phyloP scores from a whole-genome alignment of 768 basidiomycete species.

The Porpolomopsis calyptriformis region DNA sequence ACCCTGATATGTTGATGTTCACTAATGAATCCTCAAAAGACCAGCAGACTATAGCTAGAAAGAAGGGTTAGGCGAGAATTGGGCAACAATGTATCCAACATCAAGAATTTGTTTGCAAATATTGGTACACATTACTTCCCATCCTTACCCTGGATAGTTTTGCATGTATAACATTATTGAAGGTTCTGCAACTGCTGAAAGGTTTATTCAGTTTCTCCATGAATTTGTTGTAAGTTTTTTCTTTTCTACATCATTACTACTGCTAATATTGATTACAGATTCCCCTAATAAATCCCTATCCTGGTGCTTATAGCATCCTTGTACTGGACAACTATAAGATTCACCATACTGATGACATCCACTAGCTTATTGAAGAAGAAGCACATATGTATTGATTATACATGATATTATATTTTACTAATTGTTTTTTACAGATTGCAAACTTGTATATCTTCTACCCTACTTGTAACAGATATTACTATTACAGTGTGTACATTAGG shows the following conservation, averaged over 20 bases:
- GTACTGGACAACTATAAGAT: slow-evolving; percentile 31
- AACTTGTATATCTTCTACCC: slow-evolving; percentile 15
- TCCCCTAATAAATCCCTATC: slow-evolving; percentile 19
- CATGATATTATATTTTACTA: neutral
- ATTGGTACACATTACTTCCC: slow-evolving; percentile 20
- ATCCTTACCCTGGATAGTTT: slow-evolving; percentile 19
- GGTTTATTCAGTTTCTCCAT: slow-evolving; percentile 21
- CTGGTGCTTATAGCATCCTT: slow-evolving; percentile 23
- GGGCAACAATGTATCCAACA: slow-evolving; percentile 16
- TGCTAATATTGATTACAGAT: slow-evolving; percentile 1
- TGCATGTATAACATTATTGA: slow-evolving; percentile 22
- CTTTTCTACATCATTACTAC: neutral
- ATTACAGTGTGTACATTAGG: too few species aligned
- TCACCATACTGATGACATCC: slow-evolving; percentile 26
- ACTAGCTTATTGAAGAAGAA: slow-evolving; percentile 19
- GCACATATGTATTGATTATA: slow-evolving; percentile 14
- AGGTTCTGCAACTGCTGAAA: slow-evolving; percentile 23
- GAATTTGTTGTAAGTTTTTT: slow-evolving; percentile 18
- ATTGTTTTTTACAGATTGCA: neutral
- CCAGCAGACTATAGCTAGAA: slow-evolving; percentile 13
- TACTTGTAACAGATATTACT: too few species aligned
- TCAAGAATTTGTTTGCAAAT: slow-evolving; percentile 16
- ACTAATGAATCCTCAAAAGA: slow-evolving; percentile 21
- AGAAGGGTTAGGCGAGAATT: slow-evolving; percentile 10
- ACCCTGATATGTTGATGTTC: slow-evolving; percentile 9